Percentiles rank a stretch among this genome's conserved stretches.
Conservation (phyloP, 2,329 filamentous ascomycete species). For the Nemania diffusa region DNA sequence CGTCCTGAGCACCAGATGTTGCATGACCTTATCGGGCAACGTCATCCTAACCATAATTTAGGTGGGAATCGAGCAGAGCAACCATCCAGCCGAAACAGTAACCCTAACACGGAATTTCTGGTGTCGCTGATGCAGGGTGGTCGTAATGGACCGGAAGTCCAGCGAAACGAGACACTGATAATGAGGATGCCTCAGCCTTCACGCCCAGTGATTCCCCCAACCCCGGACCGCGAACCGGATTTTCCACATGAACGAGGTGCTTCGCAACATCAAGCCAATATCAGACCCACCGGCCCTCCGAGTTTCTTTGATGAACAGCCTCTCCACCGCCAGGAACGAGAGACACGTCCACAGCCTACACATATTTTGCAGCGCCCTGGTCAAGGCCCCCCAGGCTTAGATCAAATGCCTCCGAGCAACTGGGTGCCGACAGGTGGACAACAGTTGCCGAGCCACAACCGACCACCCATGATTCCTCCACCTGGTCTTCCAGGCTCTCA, state of each 20-base stretch:
- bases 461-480: slow-evolving; percentile 70
- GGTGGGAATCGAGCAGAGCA: slow-evolving; percentile 59
- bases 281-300: slow-evolving; percentile 54
- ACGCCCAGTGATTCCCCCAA: slow-evolving; percentile 58
- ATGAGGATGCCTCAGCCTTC: slow-evolving; percentile 65
- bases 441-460: slow-evolving; percentile 58
- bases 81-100: slow-evolving; percentile 56
- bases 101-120: slow-evolving; percentile 82
- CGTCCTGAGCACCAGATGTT: slow-evolving; percentile 68
- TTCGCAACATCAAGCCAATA: slow-evolving; percentile 49
- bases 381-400: slow-evolving; percentile 66
- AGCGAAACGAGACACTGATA: slow-evolving; percentile 63
- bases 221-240: slow-evolving; percentile 62
- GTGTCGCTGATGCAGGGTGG: slow-evolving; percentile 80
- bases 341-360: slow-evolving; percentile 63
- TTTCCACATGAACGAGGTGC: slow-evolving; percentile 55
- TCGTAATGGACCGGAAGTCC: slow-evolving; percentile 60
- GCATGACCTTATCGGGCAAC: slow-evolving; percentile 69
- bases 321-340: slow-evolving; percentile 61
- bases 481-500: slow-evolving; percentile 62
- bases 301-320: slow-evolving; percentile 64
- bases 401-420: slow-evolving; percentile 65
- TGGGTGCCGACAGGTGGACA: slow-evolving; percentile 60
- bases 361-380: slow-evolving; percentile 71
- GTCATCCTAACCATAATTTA: slow-evolving; percentile 66